Conservation (phyloP, 176 grass and related monocot species). For the Musa itinerans region DNA sequence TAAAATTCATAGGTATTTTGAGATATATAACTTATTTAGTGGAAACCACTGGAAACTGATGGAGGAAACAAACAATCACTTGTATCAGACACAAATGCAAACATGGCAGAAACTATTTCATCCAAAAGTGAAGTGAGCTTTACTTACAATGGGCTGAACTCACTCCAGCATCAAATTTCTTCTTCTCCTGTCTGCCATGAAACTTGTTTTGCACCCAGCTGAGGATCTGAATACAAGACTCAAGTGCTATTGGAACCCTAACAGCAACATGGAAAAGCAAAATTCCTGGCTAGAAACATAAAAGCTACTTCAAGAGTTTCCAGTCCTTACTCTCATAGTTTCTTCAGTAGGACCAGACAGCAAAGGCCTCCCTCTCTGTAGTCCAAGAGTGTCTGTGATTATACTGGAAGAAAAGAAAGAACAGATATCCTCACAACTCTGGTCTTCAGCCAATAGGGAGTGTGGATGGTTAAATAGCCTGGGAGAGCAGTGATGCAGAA, state of each 20-base stretch:
- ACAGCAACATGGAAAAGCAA: background rate
- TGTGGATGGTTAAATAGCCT: slow-evolving; percentile 10
- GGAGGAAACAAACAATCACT: slow-evolving; percentile 1
- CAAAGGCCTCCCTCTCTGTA: background rate
- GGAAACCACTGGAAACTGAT: slow-evolving; percentile 12
- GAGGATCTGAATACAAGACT: slow-evolving; percentile 46
- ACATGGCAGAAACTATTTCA: too few species aligned
- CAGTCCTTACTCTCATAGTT: slow-evolving; percentile 20
- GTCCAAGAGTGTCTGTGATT: background rate
- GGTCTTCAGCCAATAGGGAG: background rate
- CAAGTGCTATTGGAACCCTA: background rate
- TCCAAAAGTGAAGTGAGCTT: slow-evolving; percentile 15
- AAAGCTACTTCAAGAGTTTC: background rate
- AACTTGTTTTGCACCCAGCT: slow-evolving; percentile 69
- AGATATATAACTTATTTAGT: background rate
- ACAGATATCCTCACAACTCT: background rate
- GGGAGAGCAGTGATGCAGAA: background rate
- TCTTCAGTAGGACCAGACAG: background rate
- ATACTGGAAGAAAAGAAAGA: background rate
- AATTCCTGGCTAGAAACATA: background rate
- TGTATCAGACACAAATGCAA: background rate
- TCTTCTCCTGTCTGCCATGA: slow-evolving; percentile 35
- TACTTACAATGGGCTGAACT: slow-evolving; percentile 21
- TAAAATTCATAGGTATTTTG: too few species aligned
- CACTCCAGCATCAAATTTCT: slow-evolving; percentile 19